phyloP scores from a whole-genome alignment of 768 basidiomycete genomes.

The Leccinum variicolor region DNA sequence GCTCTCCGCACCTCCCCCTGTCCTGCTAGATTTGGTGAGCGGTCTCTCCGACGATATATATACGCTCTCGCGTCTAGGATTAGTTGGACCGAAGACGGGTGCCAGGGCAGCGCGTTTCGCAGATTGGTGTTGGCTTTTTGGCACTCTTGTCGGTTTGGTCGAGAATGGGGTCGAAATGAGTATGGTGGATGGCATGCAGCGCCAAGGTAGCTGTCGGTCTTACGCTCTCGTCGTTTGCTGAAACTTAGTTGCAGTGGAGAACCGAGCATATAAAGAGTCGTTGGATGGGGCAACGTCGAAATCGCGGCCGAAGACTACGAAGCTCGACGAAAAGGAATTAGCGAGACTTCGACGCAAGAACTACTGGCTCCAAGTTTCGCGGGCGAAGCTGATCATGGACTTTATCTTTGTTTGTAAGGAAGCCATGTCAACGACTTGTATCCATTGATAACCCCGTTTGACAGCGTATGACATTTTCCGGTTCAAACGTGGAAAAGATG shows the following conservation, averaged over 20 bases:
- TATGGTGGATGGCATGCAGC: conserved; percentile 60
- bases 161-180: conserved; percentile 80
- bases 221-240: not conserved
- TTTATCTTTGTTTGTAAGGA: conserved; percentile 78
- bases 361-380: conserved; percentile 71
- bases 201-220: conserved; percentile 46
- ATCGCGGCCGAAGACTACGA: conserved; percentile 54
- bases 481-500: conserved; percentile 55
- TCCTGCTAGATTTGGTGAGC: conserved; percentile 74
- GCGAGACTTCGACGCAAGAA: conserved; percentile 63
- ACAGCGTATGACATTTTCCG: conserved; percentile 80
- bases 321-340: conserved; percentile 70
- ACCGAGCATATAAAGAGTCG: conserved; percentile 70
- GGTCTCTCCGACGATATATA: conserved; percentile 75
- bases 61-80: conserved; percentile 69
- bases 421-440: conserved; percentile 17
- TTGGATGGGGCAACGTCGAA: conserved; percentile 68
- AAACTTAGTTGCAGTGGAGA: conserved; percentile 51
- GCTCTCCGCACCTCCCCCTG: conserved; percentile 77
- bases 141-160: conserved; percentile 76
- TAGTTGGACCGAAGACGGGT: conserved; percentile 63
- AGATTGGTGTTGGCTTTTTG: conserved; percentile 84
- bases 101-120: conserved; percentile 70
- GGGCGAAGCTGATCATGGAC: conserved; percentile 78
- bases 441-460: conserved; percentile 6